phyloP scores from a whole-genome alignment of 495 filamentous ascomycete species.

The Collariella sp. region DNA sequence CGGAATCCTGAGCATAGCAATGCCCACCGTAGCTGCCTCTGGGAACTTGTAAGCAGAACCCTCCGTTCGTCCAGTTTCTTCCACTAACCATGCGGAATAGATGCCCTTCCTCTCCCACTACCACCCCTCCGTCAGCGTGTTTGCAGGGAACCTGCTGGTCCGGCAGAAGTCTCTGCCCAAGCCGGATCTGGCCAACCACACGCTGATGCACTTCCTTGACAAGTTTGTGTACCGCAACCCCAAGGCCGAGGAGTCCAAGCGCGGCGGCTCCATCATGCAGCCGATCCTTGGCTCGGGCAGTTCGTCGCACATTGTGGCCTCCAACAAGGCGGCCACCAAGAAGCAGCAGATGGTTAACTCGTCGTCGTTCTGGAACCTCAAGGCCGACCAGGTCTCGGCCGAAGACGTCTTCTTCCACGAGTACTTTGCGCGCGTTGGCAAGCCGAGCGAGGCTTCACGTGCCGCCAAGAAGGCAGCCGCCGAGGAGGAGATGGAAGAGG shows the following conservation, averaged over 20 bases:
- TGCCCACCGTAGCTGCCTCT: conserved; percentile 81
- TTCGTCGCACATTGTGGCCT: conserved; percentile 55
- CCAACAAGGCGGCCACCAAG: conserved; percentile 41
- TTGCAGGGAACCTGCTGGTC: conserved; percentile 59
- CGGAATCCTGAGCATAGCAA: conserved; percentile 85
- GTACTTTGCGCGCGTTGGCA: conserved; percentile 79
- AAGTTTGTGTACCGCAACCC: conserved; percentile 92
- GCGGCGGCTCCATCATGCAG: conserved; percentile 91
- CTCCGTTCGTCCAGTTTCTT: background rate
- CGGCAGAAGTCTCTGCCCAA: conserved; percentile 66
- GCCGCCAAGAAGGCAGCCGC: conserved; percentile 43
- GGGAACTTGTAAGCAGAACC: conserved; percentile 62
- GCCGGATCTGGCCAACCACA: conserved; percentile 79
- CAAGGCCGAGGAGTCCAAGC: conserved; percentile 53
- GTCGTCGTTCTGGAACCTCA: conserved; percentile 85
- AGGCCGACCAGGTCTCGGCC: conserved; percentile 70
- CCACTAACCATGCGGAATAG: conserved; percentile 21
- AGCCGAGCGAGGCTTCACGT: conserved; percentile 48
- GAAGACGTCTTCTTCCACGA: conserved; percentile 98
- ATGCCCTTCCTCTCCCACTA: conserved; percentile 73
- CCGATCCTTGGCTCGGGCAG: conserved; percentile 63
- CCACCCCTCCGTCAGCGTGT: conserved; percentile 91
- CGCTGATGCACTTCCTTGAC: conserved; percentile 89
- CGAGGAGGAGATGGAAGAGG: too few relatives aligned
- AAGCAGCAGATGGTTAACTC: conserved; percentile 60